Evolutionary conservation across 192 early-diverging fungal species (phyloP), one percentile per base, ranked within the genome.

Genomic region (Coemansia asiatica): DNA sequence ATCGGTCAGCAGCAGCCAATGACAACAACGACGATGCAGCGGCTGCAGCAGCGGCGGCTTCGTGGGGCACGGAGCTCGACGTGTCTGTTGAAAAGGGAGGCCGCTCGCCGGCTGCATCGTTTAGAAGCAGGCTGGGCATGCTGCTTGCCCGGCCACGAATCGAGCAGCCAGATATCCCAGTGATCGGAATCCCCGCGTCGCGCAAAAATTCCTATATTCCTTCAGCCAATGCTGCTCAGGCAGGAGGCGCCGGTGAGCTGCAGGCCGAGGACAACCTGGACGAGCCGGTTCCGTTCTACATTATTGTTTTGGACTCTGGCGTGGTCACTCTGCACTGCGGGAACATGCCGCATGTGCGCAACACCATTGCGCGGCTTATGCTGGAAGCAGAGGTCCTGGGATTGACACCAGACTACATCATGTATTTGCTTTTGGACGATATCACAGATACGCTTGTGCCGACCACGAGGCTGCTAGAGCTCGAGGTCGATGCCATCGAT

Each of bases 401-500:
- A n/a, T 40, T 79, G 61, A 69, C 68, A 13, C 71, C 82, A 68
- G 92, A 96, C 76, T 98, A 94, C 91, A 90, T 97, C 60, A 90
- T 90, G 66, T 98, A 98, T 67, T 91, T 94, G 9, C 67, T 98
- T 5, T 83, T 98, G 64, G 96, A 98, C 74, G 94, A 95, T 63
- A 92, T 98, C 61, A 94, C 92, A 0, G 96, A 98, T 69, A 87
- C 88, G 12, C 94, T 97, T 75, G 90, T 92, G 54, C 95, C 95
- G 16, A 81, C 93, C 9, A 87, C 97, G 56, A 79, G 88, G 55
- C 75, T 90, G 38, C 91, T 98, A 68, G 97, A 98, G 77, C 84
- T 92, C 47, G 95, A 98, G 76, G 97, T 97, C 3, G 94, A 96
- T 61, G 88, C 91, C 0, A 94, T 98, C 66, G 95, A 98, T 67